phyloP scores from a whole-genome alignment of 495 filamentous ascomycete genomes.

The Penicillium longicatenatum region DNA sequence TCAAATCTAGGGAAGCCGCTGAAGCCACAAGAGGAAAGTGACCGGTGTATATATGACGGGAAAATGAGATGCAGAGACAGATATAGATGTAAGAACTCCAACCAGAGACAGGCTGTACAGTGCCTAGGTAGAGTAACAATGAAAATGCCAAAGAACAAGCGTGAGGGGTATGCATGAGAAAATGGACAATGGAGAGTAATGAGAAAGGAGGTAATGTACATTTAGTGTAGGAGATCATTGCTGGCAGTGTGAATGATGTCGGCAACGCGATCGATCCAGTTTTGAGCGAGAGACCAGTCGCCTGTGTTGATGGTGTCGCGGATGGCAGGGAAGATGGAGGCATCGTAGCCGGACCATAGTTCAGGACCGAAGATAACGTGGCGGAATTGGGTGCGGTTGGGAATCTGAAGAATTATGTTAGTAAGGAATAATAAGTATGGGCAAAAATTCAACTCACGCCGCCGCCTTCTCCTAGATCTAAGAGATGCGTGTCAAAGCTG shows the following conservation, averaged over 20 bases:
- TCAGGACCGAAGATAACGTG: conserved; percentile 88
- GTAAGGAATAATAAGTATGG: conserved; percentile 1
- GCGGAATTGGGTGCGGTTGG: conserved; percentile 90
- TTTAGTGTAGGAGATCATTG: conserved; percentile 52
- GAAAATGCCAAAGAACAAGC: conserved; percentile 9
- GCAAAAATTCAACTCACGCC: conserved; percentile 56
- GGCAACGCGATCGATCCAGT: conserved; percentile 72
- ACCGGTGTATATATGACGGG: conserved; percentile 6
- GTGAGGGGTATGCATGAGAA: conserved; percentile 17
- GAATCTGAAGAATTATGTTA: conserved; percentile 57
- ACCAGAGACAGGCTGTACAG: conserved; percentile 28
- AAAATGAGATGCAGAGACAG: conserved; percentile 17
- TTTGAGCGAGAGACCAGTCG: conserved; percentile 70
- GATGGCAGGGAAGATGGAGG: conserved; percentile 80
- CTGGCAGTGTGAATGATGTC: conserved; percentile 66
- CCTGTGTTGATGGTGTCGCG: conserved; percentile 74
- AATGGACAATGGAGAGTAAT: conserved; percentile 4
- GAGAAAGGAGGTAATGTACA: conserved; percentile 3
- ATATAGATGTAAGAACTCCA: conserved; percentile 14
- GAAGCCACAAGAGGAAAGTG: not conserved
- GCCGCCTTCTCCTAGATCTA: conserved; percentile 69
- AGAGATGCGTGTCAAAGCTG: conserved; percentile 77
- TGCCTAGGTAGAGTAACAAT: conserved; percentile 16
- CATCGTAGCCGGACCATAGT: conserved; percentile 73
- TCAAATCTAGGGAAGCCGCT: not conserved